A percentile compares a stretch with the other conserved stretches of the same genome.
Conservation (phyloP, 2,329 filamentous ascomycete genomes). For the Aspergillus sp. region DNA sequence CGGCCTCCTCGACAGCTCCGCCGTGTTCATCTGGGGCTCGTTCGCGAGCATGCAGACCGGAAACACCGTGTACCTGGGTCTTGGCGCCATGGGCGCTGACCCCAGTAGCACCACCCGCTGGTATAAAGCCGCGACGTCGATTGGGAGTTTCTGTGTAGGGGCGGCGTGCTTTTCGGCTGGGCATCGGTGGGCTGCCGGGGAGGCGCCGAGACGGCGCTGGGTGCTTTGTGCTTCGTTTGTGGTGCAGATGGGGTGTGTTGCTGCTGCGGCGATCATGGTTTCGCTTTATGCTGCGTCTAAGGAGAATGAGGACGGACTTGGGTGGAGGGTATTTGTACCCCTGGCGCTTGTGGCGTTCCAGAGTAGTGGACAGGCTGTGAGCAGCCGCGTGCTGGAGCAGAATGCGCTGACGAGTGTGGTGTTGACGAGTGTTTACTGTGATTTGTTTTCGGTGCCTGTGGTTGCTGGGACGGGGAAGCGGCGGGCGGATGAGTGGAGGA, state of each 20-base stretch:
- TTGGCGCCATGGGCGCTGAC: conserved; percentile 61
- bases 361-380: conserved; percentile 75
- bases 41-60: conserved; percentile 86
- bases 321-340: conserved; percentile 64
- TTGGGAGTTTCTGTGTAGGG: conserved; percentile 69
- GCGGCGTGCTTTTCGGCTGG: no score
- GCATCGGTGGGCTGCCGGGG: no score
- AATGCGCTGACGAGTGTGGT: conserved; percentile 74
- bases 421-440: conserved; percentile 58
- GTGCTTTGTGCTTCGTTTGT: conserved; percentile 53
- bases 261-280: conserved; percentile 56
- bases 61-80: conserved; percentile 78
- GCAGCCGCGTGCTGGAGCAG: conserved; percentile 70
- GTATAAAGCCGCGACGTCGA: conserved; percentile 71
- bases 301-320: conserved; percentile 25
- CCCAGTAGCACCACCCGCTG: conserved; percentile 52
- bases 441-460: conserved; percentile 68
- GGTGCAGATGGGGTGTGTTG: conserved; percentile 53
- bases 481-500: conserved; percentile 55
- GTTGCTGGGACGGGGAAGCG: conserved; percentile 40
- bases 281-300: conserved; percentile 26
- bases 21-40: conserved; percentile 73
- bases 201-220: conserved; percentile 10
- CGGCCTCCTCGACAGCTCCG: conserved; percentile 72
- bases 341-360: conserved; percentile 73